phyloP scores from a whole-genome alignment of 345 rosid genomes.

The Eucalyptus sp. region DNA sequence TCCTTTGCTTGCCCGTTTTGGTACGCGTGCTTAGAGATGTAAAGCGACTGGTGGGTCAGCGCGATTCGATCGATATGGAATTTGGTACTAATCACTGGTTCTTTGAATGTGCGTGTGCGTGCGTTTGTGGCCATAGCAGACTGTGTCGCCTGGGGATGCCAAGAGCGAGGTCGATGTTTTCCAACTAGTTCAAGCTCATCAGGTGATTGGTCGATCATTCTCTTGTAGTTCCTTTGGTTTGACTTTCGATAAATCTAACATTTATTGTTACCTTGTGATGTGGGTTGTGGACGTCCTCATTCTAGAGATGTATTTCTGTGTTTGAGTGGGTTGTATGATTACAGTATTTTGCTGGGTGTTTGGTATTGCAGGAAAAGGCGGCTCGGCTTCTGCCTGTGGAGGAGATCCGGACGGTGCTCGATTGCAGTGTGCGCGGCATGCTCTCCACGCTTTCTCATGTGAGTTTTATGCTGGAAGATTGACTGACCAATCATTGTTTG shows the following conservation, averaged over 20 bases:
- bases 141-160: slow-evolving; percentile 40
- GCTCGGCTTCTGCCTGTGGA: slow-evolving; percentile 76
- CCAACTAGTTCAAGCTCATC: slow-evolving; percentile 70
- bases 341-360: background rate
- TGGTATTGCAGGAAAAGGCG: slow-evolving; percentile 54
- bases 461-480: background rate
- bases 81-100: background rate
- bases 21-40: background rate
- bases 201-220: slow-evolving; percentile 22
- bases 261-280: background rate
- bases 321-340: background rate
- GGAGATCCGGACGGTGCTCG: slow-evolving; percentile 61
- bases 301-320: background rate
- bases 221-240: background rate
- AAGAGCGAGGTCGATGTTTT: slow-evolving; percentile 34
- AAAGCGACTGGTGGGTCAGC: background rate
- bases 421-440: slow-evolving; percentile 47
- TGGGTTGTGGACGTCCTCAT: background rate
- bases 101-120: background rate
- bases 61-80: background rate
- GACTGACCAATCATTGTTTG: background rate
- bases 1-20: background rate
- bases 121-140: slow-evolving; percentile 20
- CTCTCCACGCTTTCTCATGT: slow-evolving; percentile 89
- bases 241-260: background rate